These are phyloP conservation scores for Gelatoporia subvermispora DNA, from an alignment of 768 basidiomycete species.

Conservation along the genomic window DNA sequence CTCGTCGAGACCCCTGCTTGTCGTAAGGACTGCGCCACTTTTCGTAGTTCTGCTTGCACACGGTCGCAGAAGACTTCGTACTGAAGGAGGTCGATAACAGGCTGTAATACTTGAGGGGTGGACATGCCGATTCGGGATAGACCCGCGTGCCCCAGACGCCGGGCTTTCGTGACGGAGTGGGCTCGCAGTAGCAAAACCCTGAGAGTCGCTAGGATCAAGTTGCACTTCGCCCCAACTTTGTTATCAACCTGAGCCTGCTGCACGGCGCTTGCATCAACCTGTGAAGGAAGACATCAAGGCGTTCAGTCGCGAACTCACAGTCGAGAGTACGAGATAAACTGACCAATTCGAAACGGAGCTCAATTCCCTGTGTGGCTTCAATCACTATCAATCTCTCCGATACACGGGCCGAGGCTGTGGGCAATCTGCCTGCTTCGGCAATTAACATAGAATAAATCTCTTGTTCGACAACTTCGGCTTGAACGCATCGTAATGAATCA, in stretches of 20 bases:
- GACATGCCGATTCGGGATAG: constrained; percentile 17
- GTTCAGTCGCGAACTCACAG: too few species aligned
- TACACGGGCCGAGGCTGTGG: constrained; percentile 72
- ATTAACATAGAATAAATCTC: constrained; percentile 76
- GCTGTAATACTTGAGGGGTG: constrained; percentile 55
- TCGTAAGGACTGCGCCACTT: constrained; percentile 43
- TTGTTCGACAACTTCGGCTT: constrained; percentile 72
- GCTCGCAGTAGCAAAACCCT: constrained; percentile 60
- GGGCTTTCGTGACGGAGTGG: constrained; percentile 46
- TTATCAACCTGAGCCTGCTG: neutral
- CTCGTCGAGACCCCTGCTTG: constrained; percentile 50
- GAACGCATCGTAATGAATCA: constrained; percentile 49
- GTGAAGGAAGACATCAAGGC: too few species aligned
- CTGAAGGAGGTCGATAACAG: constrained; percentile 74
- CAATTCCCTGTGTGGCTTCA: constrained; percentile 67
- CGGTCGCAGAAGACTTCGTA: constrained; percentile 71
- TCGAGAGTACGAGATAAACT: constrained; percentile 15
- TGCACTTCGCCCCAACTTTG: constrained; percentile 36
- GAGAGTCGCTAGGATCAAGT: constrained; percentile 63
- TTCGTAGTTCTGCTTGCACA: constrained; percentile 53
- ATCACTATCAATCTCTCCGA: constrained; percentile 74
- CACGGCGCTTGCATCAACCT: constrained; percentile 25
- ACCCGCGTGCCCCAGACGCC: constrained; percentile 29
- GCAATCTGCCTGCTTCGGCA: constrained; percentile 69
- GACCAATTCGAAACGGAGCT: constrained; percentile 73